Evolutionary conservation across 2,329 filamentous ascomycete species (phyloP), one percentile per base, ranked within the genome.

Genomic region (Fusarium sp.): DNA sequence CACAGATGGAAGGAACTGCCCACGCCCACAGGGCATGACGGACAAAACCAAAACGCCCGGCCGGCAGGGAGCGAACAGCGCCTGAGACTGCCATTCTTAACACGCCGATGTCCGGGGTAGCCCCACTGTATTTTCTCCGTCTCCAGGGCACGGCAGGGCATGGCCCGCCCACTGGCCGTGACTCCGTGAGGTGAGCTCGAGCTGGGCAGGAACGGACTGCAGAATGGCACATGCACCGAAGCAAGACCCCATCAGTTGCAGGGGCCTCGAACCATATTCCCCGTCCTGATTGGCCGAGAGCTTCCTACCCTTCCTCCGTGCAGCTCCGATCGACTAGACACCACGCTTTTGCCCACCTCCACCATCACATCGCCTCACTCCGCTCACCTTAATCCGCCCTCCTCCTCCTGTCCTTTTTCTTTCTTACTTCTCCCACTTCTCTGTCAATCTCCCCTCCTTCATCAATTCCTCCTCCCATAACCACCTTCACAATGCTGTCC

Each of bases 401-500:
- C 61, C 66, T 64, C 64, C 63, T 65, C 51, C 63, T 58, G 20
- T 63, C 46, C n/a, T 56, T 63, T 68, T 63, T 42, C 59, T 59
- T 60, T 67, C 55, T 56, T 57, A 46, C 69, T 70, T 59, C 64
- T 64, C 62, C 63, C 72, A 62, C 62, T 56, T 64, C 56, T 68
- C 60, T 62, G 58, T 62, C 73, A 71, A 58, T 62, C 69, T 69
- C 64, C 42, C 42, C 61, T 64, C 64, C 64, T 51, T 35, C 64
- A 64, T 59, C 64, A 71, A 72, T 57, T 36, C 56, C 62, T 35
- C 59, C 57, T 62, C 57, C 36, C 66, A 61, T 64, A 56, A 68
- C 53, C 58, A 59, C 60, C 61, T 64, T 67, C 83, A 87, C 72
- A 60, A 91, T 91, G 89, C 83, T 91, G 78, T 88, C 89, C 64